phyloP scores from a whole-genome alignment of 192 early-diverging fungal species.

The Backusella tarrabulga region DNA sequence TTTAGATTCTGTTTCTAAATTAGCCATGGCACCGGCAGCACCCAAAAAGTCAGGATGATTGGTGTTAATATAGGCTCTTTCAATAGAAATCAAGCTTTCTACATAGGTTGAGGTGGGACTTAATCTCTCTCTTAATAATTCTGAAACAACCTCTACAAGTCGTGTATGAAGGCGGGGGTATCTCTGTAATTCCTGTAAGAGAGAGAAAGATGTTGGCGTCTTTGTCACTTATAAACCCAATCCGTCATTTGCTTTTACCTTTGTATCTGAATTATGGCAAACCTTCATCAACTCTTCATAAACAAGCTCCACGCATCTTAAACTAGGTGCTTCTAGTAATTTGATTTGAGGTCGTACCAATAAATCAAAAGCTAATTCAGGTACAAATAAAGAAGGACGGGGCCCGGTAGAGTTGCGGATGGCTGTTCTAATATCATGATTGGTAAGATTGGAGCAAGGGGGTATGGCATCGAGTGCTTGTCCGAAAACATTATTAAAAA shows the following conservation, averaged over 20 bases:
- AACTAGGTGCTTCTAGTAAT: slow-evolving; percentile 68
- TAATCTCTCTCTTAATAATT: slow-evolving; percentile 71
- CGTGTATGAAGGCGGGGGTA: slow-evolving; percentile 74
- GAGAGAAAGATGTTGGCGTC: not conserved
- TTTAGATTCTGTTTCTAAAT: slow-evolving; percentile 64
- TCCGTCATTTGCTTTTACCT: slow-evolving; percentile 32
- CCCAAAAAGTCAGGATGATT: slow-evolving; percentile 86
- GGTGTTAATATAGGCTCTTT: slow-evolving; percentile 84
- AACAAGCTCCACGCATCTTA: slow-evolving; percentile 78
- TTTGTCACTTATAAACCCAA: not conserved
- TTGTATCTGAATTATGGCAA: slow-evolving; percentile 72
- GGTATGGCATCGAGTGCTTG: slow-evolving; percentile 69
- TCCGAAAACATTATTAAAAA: slow-evolving; percentile 80
- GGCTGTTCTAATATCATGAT: slow-evolving; percentile 75
- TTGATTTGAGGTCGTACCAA: slow-evolving; percentile 81
- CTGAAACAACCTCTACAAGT: slow-evolving; percentile 75
- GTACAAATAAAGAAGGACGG: slow-evolving; percentile 77
- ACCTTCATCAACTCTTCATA: slow-evolving; percentile 85
- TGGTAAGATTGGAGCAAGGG: slow-evolving; percentile 67
- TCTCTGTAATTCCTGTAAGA: slow-evolving; percentile 61
- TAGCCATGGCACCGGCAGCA: slow-evolving; percentile 70
- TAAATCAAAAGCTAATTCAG: slow-evolving; percentile 83
- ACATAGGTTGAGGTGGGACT: slow-evolving; percentile 73
- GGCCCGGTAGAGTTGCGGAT: slow-evolving; percentile 85
- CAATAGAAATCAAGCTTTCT: slow-evolving; percentile 77